Percentiles rank a stretch among this genome's conserved stretches.
These are phyloP conservation scores for Acanthamoeba royreba DNA, from an alignment of 208 protist genomes.

Conservation along the genomic window DNA sequence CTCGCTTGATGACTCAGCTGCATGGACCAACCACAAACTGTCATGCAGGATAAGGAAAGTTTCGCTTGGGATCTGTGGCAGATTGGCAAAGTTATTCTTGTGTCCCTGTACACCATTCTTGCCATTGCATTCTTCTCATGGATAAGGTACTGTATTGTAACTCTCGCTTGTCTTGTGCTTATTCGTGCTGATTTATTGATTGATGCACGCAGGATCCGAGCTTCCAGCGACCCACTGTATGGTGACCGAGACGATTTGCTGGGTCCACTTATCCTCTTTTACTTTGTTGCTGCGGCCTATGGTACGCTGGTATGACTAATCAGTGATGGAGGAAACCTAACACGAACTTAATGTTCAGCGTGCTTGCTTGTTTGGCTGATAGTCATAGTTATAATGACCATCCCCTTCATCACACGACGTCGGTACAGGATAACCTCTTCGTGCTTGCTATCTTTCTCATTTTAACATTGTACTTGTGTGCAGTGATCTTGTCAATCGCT, in stretches of 20 bases:
- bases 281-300: not conserved
- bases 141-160: not conserved
- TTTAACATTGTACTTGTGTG: too few relatives aligned
- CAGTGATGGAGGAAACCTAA: not conserved
- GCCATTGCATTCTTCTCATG: not conserved
- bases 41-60: not conserved
- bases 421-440: not conserved
- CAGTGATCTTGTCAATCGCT: not conserved
- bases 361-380: not conserved
- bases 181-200: not conserved
- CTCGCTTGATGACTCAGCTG: not conserved
- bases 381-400: not conserved
- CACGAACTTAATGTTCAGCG: not conserved
- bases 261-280: not conserved
- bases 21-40: not conserved
- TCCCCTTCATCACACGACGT: not conserved
- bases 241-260: not conserved
- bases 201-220: not conserved
- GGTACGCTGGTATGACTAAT: not conserved
- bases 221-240: not conserved
- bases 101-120: not conserved
- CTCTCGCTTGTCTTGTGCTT: too few relatives aligned
- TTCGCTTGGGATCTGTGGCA: not conserved
- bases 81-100: not conserved
- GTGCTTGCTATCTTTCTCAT: not conserved